Evolutionary conservation across 345 rosid genomes (phyloP).

Genomic region (Moricandia arvensis): DNA sequence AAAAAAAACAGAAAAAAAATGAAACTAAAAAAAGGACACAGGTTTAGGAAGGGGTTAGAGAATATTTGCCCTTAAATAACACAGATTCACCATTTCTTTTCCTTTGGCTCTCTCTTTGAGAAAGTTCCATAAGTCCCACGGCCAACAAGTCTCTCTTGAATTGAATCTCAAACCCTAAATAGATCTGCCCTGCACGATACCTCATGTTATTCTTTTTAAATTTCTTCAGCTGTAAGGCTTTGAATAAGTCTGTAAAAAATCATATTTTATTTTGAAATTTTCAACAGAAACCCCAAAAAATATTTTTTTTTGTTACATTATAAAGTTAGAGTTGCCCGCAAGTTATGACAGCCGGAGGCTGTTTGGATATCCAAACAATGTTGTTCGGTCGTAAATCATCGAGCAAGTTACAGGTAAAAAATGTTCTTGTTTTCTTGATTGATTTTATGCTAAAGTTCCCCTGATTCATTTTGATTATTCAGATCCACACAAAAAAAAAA

Average conservation of each 20-base stretch:
- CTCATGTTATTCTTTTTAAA: constrained; percentile 15
- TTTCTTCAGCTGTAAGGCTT: constrained; percentile 29
- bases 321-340: constrained; percentile 29
- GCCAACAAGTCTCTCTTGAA: constrained; percentile 5
- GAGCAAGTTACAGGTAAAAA: constrained; percentile 47
- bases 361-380: constrained; percentile 46
- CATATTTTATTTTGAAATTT: constrained; percentile 18
- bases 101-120: constrained; percentile 51
- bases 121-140: constrained; percentile 43
- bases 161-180: constrained; percentile 26
- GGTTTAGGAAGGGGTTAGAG: constrained; percentile 16
- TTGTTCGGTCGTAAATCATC: constrained; percentile 45
- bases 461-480: constrained; percentile 17
- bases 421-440: constrained; percentile 3
- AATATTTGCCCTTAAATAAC: constrained; percentile 30
- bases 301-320: constrained; percentile 18
- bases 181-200: constrained; percentile 35
- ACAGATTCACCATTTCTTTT: constrained; percentile 20
- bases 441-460: not conserved
- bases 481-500: not conserved
- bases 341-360: constrained; percentile 43
- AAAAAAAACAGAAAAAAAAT: not conserved
- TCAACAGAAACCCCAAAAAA: constrained; percentile 20
- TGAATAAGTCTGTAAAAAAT: constrained; percentile 30
- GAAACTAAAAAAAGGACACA: constrained; percentile 21